phyloP scores from a whole-genome alignment of 2,329 filamentous ascomycete genomes.

The Knufia fluminis region DNA sequence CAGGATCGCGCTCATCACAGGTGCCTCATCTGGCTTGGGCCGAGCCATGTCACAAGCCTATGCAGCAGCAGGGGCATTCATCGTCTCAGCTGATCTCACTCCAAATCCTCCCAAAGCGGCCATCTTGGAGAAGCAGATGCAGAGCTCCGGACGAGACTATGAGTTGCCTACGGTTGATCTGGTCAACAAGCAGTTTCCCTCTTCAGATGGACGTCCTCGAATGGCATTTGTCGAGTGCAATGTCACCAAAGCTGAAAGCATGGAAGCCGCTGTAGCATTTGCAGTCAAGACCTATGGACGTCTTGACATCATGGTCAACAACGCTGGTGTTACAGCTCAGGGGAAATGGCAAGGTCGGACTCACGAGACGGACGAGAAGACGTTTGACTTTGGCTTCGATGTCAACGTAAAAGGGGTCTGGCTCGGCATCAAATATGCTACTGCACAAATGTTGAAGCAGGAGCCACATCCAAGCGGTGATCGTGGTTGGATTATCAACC shows the following conservation, averaged over 20 bases:
- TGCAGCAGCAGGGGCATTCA: conserved; percentile 31
- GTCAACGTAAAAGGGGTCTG: conserved; percentile 35
- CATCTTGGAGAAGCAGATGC: conserved; percentile 19
- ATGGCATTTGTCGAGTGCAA: conserved; percentile 14
- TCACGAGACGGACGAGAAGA: conserved; percentile 9
- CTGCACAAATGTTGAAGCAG: conserved; percentile 18
- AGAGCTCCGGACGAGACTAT: conserved; percentile 14
- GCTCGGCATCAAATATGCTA: conserved; percentile 31
- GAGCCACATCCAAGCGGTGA: conserved; percentile 24
- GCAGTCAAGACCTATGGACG: conserved; percentile 69
- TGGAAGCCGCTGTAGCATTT: conserved; percentile 68
- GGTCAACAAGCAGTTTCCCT: conserved; percentile 15
- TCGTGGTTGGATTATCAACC: conserved; percentile 30
- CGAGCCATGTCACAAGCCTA: conserved; percentile 37
- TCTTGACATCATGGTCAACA: conserved; percentile 19
- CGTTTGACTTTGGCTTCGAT: conserved; percentile 13
- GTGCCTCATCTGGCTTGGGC: conserved; percentile 38
- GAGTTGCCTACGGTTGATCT: conserved; percentile 19
- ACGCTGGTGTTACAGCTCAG: conserved; percentile 15
- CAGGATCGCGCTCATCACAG: conserved; percentile 46
- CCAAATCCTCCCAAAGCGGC: conserved; percentile 14
- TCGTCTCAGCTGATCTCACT: conserved; percentile 36
- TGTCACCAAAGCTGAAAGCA: conserved; percentile 16
- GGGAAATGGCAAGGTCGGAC: neutral
- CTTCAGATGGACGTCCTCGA: neutral